These are phyloP conservation scores for Mycena indigotica DNA, from an alignment of 768 basidiomycete genomes.

Conservation along the genomic window DNA sequence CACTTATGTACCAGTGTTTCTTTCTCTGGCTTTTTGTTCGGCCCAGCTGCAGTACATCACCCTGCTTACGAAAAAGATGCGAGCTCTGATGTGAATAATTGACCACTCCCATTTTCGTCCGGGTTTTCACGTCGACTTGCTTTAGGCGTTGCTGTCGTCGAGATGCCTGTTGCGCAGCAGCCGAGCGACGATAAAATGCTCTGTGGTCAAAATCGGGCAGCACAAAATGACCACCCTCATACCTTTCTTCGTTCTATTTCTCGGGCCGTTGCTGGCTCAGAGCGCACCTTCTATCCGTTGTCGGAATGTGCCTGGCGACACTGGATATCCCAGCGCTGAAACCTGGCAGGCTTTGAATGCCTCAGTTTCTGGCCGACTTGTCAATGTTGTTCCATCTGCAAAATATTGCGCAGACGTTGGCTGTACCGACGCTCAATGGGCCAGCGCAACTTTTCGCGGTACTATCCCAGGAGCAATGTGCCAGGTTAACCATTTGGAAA, in stretches of 20 bases:
- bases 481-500: too few species aligned
- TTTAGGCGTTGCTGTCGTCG: too few species aligned
- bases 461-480: slow-evolving; percentile 16
- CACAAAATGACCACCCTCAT: not conserved
- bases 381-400: slow-evolving; percentile 25
- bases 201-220: too few species aligned
- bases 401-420: slow-evolving; percentile 20
- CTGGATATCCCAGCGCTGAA: slow-evolving; percentile 21
- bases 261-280: not conserved
- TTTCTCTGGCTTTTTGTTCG: too few species aligned
- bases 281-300: slow-evolving; percentile 1
- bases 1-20: too few species aligned
- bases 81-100: too few species aligned
- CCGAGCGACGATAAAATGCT: not conserved
- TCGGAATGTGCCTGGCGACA: slow-evolving; percentile 26
- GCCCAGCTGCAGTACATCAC: too few species aligned
- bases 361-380: slow-evolving; percentile 26
- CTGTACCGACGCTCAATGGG: slow-evolving; percentile 17
- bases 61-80: too few species aligned
- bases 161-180: not conserved
- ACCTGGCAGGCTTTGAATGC: slow-evolving; percentile 27
- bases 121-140: too few species aligned
- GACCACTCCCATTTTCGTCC: too few species aligned
- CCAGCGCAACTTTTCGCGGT: slow-evolving; percentile 7
- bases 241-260: not conserved